Evolutionary conservation across 768 basidiomycete species (phyloP), one percentile per base, ranked within the genome.

Genomic region (Leccinellum rugosiceps): DNA sequence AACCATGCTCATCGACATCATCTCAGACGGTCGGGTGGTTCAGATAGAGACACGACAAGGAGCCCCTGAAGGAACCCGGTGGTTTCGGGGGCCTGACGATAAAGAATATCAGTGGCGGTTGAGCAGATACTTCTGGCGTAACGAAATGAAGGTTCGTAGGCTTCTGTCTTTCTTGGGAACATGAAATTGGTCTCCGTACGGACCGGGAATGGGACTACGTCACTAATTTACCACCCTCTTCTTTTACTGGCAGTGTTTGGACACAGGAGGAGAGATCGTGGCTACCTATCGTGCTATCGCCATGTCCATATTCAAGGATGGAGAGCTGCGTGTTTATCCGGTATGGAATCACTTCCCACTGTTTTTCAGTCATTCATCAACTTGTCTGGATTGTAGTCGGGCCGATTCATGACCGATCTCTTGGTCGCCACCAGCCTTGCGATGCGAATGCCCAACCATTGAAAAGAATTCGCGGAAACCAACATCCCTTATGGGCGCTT

Each of bases 351-450:
- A 2, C 19, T 23, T 23, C 10, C 41, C 11, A 34, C 11, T 8
- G n/a, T 50, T 55, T 31, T 25, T 21, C 14, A 28, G n/a, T 17
- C 15, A 31, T 26, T 35, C 35, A 26, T 53, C 46, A 25, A 45
- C 45, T 14, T 30, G 43, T 31, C 45, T 8, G 15, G 4, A 32
- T 59, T 9, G 25, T 52, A 72, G 69, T 41, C 53, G 1, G 66
- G 65, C 30, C 67, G 57, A 25, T 65, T 58, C 38, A 65, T 69
- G 69, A 58, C 47, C 10, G 66, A 72, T 47, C 55, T 71, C n/a
- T 35, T 71, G 23, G 68, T 72, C 2, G 69, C 71, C 35, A 69
- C 66, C 7, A 59, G 56, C 49, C 67, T 68, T 25, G 65, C 71
- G 15, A 58, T 71, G 53, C 62, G 67, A 30, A 67, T 52, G 3